A percentile compares a stretch with the other conserved stretches of the same genome.
These are phyloP conservation scores for Salix dunnii DNA, from an alignment of 345 rosid genomes.

Conservation along the genomic window DNA sequence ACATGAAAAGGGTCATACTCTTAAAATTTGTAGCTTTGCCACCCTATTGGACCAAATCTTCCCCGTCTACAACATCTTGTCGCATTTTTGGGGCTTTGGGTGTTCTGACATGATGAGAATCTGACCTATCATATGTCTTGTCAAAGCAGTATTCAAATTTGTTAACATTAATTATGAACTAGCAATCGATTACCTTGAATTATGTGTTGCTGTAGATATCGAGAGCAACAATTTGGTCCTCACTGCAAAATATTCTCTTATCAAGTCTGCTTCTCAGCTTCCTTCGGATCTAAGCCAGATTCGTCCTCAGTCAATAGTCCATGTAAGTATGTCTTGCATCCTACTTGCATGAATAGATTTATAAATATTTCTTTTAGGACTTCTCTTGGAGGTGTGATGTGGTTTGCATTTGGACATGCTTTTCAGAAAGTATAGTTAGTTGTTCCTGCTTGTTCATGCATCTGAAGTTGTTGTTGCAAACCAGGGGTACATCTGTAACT, in stretches of 20 bases:
- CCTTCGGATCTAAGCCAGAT: constrained; percentile 68
- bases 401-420: not conserved
- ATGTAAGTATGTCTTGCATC: constrained; percentile 45
- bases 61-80: not conserved
- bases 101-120: no score
- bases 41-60: not conserved
- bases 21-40: no score
- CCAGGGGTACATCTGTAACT: constrained; percentile 89
- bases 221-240: constrained; percentile 68
- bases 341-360: not conserved
- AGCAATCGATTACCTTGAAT: not conserved
- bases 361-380: not conserved
- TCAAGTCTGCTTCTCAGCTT: constrained; percentile 56
- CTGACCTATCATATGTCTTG: not conserved
- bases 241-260: constrained; percentile 78
- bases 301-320: constrained; percentile 55
- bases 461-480: constrained; percentile 15
- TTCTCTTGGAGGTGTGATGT: not conserved
- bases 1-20: not conserved
- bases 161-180: not conserved
- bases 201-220: constrained; percentile 45
- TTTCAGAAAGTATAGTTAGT: not conserved
- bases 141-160: not conserved
- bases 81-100: not conserved
- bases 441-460: not conserved